Base-by-base conservation (phyloP, 768 basidiomycete species). In the Lyophyllum semitale region DNA sequence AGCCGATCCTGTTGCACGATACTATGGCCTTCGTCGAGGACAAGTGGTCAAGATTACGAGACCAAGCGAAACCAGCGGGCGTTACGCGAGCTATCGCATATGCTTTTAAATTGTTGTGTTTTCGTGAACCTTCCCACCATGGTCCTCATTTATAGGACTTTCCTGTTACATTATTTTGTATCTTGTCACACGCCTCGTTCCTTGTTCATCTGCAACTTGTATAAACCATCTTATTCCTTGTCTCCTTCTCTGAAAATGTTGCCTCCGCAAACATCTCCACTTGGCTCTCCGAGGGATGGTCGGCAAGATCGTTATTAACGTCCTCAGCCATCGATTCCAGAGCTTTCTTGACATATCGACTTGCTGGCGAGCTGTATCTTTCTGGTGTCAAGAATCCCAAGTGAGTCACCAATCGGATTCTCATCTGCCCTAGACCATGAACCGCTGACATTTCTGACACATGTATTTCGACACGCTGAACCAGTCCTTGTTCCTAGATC, bases 11-110 rank as follows among this genome's bases (percentile, higher is more conserved):
- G 96, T 99, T n/a, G 94, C 97, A 38, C 85, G 95, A 55, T 98
- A 99, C 72, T 99, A 98, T 75, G 97, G 97, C 48, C 84, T 99
- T 54, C 83, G 87, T 64, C 84, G 97, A 47, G 95, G 96, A 25
- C 93, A 96, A 70, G 97, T 99, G 44, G 97, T 99, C 72, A 98
- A 97, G 79, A 98, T 99, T 65, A 98, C 91, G 56, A 80, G 97
- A 65, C 92, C 95, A 25, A 95, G 92, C 73, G 97, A 98, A 79
- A 99, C 97, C 17, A 92, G 90, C 59, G 96, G 96, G 48, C 85
- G 93, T 56, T 95, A 94, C 64, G 89, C 92, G 49, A 93, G 91
- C 67, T 94, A 94, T 77, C 89, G 92, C 58, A 91, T 94, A 69
- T 93, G 91, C 75, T 93, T 91, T 73, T 91, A 77, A 72, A 40